Evolutionary conservation across 2,329 filamentous ascomycete species (phyloP).

Genomic region (Colletotrichum cuscutae): DNA sequence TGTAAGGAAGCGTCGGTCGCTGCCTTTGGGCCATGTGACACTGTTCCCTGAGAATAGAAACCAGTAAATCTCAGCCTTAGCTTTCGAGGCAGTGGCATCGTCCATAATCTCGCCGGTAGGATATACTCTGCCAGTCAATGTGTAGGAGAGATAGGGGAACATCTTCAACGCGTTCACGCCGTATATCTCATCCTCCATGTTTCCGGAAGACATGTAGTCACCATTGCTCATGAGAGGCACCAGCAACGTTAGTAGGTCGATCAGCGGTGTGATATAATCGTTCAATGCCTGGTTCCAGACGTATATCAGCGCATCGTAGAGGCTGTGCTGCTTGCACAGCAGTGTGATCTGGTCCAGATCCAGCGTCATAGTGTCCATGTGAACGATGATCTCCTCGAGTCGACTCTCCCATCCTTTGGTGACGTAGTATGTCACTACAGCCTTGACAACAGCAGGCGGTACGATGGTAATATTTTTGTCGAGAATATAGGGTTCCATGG

Average conservation of each 20-base stretch:
- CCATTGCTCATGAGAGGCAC: constrained; percentile 67
- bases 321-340: constrained; percentile 88
- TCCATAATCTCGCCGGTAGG: constrained; percentile 82
- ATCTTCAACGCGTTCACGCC: constrained; percentile 85
- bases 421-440: constrained; percentile 84
- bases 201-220: constrained; percentile 61
- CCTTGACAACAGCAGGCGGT: constrained; percentile 86
- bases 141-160: constrained; percentile 94
- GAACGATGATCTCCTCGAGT: constrained; percentile 93
- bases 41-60: constrained; percentile 90
- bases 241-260: constrained; percentile 81
- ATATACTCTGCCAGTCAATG: constrained; percentile 89
- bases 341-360: constrained; percentile 94
- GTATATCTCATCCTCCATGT: constrained; percentile 69
- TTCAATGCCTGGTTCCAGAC: constrained; percentile 93
- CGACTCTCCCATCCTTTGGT: constrained; percentile 78
- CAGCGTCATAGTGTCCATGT: constrained; percentile 88
- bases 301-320: constrained; percentile 96
- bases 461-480: constrained; percentile 79
- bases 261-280: constrained; percentile 91
- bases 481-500: constrained; percentile 87
- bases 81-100: constrained; percentile 76
- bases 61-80: constrained; percentile 91
- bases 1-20: constrained; percentile 69
- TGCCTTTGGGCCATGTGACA: constrained; percentile 78